These are phyloP conservation scores for Pouteria campechiana DNA, from an alignment of 179 eudicot species.

Conservation along the genomic window DNA sequence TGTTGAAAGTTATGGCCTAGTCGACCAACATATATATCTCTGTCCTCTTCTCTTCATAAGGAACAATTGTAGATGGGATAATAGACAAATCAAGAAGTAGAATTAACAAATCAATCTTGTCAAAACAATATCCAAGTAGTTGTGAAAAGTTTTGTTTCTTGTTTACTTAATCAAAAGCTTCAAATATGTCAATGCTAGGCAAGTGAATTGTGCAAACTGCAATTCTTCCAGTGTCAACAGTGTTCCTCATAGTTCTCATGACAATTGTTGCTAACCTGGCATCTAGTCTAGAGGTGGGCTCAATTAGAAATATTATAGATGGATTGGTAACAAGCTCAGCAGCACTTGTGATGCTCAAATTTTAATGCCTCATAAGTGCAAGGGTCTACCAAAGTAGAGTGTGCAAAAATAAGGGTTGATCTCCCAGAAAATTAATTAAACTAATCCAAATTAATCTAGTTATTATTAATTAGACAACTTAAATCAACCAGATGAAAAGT, in stretches of 20 bases:
- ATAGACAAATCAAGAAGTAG: too few species aligned
- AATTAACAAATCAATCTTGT: neutral
- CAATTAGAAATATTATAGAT: slow-evolving; percentile 41
- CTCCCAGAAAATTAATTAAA: too few species aligned
- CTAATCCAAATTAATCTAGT: too few species aligned
- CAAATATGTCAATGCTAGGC: slow-evolving; percentile 40
- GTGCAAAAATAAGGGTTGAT: too few species aligned
- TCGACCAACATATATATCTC: slow-evolving; percentile 32
- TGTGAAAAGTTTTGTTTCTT: too few species aligned
- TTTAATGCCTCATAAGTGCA: too few species aligned
- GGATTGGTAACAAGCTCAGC: slow-evolving; percentile 41
- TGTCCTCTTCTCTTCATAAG: slow-evolving; percentile 31
- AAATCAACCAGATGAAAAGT: too few species aligned
- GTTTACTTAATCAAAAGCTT: slow-evolving; percentile 34
- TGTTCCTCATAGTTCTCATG: slow-evolving; percentile 39
- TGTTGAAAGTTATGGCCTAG: slow-evolving; percentile 19
- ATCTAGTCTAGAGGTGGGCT: slow-evolving; percentile 42
- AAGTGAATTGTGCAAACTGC: slow-evolving; percentile 41
- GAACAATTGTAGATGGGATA: slow-evolving; percentile 18
- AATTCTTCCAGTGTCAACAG: slow-evolving; percentile 32
- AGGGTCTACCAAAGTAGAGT: too few species aligned
- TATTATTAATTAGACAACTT: too few species aligned
- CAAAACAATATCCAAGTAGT: neutral
- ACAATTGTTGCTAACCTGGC: slow-evolving; percentile 43
- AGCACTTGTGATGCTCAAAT: slow-evolving; percentile 30